Conservation (phyloP, 306 rosid species). For the Chamaecrista fasciculata region DNA sequence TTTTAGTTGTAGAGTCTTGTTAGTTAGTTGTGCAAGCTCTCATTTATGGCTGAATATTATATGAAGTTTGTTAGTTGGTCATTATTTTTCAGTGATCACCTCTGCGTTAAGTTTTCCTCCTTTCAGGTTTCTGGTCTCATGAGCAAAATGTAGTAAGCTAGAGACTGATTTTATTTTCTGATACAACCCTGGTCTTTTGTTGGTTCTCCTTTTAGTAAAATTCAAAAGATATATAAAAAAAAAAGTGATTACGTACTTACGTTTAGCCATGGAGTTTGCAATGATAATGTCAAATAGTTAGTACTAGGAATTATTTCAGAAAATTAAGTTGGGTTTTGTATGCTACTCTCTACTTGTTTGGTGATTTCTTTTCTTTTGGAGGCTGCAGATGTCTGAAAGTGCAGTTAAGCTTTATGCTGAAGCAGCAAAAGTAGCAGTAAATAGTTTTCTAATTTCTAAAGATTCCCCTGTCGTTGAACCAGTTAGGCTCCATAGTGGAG, state of each 20-base stretch:
- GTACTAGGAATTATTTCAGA: neutral
- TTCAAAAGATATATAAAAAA: neutral
- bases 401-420: slow-evolving; percentile 82
- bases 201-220: too few species aligned
- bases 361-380: neutral
- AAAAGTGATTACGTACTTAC: too few species aligned
- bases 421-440: slow-evolving; percentile 84
- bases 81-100: neutral
- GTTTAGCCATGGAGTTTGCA: neutral
- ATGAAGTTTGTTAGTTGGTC: neutral
- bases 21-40: neutral
- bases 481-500: slow-evolving; percentile 81
- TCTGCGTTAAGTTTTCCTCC: neutral
- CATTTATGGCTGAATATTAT: neutral
- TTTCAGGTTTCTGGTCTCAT: neutral
- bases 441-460: slow-evolving; percentile 77
- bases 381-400: slow-evolving; percentile 75
- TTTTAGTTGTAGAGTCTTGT: too few species aligned
- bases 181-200: neutral
- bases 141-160: neutral
- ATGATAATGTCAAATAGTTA: neutral
- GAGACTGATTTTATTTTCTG: neutral
- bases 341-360: neutral
- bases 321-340: neutral
- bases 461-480: slow-evolving; percentile 91